Conservation (phyloP, 305 asterid genomes). For the Caryopteris hybrid region DNA sequence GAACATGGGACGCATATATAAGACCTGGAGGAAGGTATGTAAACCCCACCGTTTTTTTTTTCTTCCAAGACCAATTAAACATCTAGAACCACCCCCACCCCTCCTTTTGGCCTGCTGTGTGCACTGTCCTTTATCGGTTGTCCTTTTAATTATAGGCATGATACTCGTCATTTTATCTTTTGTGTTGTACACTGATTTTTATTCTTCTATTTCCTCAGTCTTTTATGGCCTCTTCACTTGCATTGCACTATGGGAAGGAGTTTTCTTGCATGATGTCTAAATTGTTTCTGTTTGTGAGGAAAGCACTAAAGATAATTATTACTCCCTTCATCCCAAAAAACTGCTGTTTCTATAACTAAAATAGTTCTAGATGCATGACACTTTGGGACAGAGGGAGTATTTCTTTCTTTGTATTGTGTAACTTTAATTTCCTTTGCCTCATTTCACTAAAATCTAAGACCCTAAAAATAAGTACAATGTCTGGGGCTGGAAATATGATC, state of each 20-base stretch:
- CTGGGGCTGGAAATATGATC: no score
- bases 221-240: background rate
- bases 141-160: background rate
- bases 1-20: constrained; percentile 87
- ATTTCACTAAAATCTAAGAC: no score
- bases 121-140: background rate
- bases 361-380: no score
- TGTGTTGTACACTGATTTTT: background rate
- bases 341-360: no score
- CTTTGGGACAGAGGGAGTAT: no score
- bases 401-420: no score
- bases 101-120: background rate
- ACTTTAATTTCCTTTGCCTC: no score
- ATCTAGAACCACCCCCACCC: background rate
- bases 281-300: background rate
- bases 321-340: no score
- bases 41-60: background rate
- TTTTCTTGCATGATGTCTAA: background rate
- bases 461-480: no score
- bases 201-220: background rate
- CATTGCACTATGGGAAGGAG: background rate
- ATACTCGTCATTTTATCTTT: background rate
- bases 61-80: background rate
- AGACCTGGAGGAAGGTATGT: constrained; percentile 93
- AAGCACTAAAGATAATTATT: background rate